phyloP scores from a whole-genome alignment of 129 eudicot genomes.

The Mikania micrantha region DNA sequence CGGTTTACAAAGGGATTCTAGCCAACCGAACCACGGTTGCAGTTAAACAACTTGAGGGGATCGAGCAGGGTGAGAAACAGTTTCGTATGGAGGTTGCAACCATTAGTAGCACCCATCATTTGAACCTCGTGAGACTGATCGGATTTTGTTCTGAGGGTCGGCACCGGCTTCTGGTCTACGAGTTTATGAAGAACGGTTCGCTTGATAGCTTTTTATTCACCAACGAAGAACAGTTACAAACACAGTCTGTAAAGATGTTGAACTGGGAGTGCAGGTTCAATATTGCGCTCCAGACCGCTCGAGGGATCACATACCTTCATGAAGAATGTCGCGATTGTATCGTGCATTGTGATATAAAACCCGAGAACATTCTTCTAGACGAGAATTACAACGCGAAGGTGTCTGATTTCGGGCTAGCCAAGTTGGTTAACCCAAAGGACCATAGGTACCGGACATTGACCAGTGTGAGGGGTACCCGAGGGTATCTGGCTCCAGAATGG shows the following conservation, averaged over 20 bases:
- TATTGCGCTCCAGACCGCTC: slow-evolving; percentile 79
- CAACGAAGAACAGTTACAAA: slow-evolving; percentile 24
- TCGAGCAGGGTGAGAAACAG: slow-evolving; percentile 92
- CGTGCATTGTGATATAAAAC: slow-evolving; percentile 85
- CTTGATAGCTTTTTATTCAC: slow-evolving; percentile 70
- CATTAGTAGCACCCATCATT: slow-evolving; percentile 89
- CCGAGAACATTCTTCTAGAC: slow-evolving; percentile 84
- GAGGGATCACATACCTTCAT: slow-evolving; percentile 78
- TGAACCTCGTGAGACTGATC: slow-evolving; percentile 74
- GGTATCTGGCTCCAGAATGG: slow-evolving; percentile 95
- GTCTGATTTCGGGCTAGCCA: slow-evolving; percentile 88
- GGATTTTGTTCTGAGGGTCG: slow-evolving; percentile 91
- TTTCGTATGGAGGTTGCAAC: slow-evolving; percentile 96
- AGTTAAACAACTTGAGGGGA: slow-evolving; percentile 83
- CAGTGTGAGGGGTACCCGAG: slow-evolving; percentile 87
- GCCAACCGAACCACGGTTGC: slow-evolving; percentile 65
- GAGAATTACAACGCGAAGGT: slow-evolving; percentile 68
- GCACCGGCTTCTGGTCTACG: slow-evolving; percentile 76
- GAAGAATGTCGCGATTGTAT: slow-evolving; percentile 96
- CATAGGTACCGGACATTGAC: slow-evolving; percentile 71
- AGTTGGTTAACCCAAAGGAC: slow-evolving; percentile 68
- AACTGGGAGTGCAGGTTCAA: slow-evolving; percentile 66
- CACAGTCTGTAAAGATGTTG: slow-evolving; percentile 42
- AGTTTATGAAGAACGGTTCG: slow-evolving; percentile 88
- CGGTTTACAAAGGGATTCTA: too few species aligned